Evolutionary conservation across 495 filamentous ascomycete genomes (phyloP).

Genomic region (Apodospora peruviana): DNA sequence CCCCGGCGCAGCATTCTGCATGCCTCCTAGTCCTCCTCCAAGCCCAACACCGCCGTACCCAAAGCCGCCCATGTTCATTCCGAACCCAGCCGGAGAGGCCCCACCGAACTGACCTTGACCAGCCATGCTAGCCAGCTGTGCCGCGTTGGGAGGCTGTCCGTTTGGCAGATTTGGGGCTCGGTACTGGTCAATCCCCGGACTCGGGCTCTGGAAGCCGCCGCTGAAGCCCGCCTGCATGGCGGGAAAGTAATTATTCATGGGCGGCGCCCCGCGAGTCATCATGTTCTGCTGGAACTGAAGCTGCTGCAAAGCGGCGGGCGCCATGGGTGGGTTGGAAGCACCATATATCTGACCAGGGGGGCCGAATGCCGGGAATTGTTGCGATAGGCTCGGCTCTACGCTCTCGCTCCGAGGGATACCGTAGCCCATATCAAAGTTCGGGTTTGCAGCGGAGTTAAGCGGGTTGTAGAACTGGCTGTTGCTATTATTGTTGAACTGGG

Average conservation of each 20-base stretch:
- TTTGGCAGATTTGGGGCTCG: conserved; percentile 37
- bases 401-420: conserved; percentile 51
- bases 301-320: conserved; percentile 46
- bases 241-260: conserved; percentile 48
- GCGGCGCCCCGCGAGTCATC: conserved; percentile 44
- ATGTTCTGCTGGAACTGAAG: conserved; percentile 56
- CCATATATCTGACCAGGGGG: conserved; percentile 47
- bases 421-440: conserved; percentile 42
- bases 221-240: conserved; percentile 42
- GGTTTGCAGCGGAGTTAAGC: conserved; percentile 23
- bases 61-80: conserved; percentile 40
- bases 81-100: conserved; percentile 38
- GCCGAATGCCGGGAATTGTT: conserved; percentile 47
- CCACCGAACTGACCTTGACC: conserved; percentile 32
- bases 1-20: conserved; percentile 29
- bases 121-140: conserved; percentile 21
- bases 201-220: conserved; percentile 39
- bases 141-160: conserved; percentile 31
- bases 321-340: conserved; percentile 39
- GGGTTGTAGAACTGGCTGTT: conserved; percentile 40
- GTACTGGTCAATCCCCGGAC: conserved; percentile 44
- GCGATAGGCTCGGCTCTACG: conserved; percentile 49
- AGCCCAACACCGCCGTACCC: conserved; percentile 41
- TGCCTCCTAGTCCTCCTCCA: conserved; percentile 27
- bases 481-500: conserved; percentile 15